Evolutionary conservation across 805 yeast species (phyloP).

Genomic region (Candida bentonensis): DNA sequence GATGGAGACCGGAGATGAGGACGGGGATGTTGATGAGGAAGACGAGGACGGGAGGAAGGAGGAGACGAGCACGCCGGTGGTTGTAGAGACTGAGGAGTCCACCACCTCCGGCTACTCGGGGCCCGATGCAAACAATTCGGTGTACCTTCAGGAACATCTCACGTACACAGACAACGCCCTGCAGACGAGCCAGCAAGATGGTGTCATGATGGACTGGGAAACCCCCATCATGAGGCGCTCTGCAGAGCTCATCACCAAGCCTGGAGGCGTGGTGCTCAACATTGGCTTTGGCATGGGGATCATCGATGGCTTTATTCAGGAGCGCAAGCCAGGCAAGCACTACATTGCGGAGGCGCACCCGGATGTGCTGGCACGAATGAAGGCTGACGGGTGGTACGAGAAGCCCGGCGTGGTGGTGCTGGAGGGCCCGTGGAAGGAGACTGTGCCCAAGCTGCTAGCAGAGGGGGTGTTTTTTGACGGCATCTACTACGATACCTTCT

Average conservation of each 20-base stretch:
- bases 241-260: constrained; percentile 53
- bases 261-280: constrained; percentile 42
- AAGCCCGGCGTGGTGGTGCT: constrained; percentile 57
- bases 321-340: constrained; percentile 46
- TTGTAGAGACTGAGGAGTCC: constrained; percentile 8
- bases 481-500: constrained; percentile 84
- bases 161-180: constrained; percentile 55
- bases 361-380: constrained; percentile 60
- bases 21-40: constrained; percentile 11
- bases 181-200: constrained; percentile 66
- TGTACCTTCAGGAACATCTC: constrained; percentile 52
- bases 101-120: constrained; percentile 3
- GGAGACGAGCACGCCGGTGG: constrained; percentile 4
- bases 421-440: constrained; percentile 90
- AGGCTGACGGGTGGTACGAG: constrained; percentile 69
- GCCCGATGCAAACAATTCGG: constrained; percentile 32
- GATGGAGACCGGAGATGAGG: constrained; percentile 16
- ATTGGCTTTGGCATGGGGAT: constrained; percentile 98
- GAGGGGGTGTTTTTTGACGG: constrained; percentile 72
- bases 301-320: constrained; percentile 66
- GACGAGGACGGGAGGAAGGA: constrained; percentile 10
- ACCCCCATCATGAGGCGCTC: constrained; percentile 67
- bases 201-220: constrained; percentile 99
- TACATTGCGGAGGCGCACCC: constrained; percentile 94
- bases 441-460: constrained; percentile 48